Conservation (phyloP, 1,284 basidiomycete genomes). For the Neolentinus lepideus region DNA sequence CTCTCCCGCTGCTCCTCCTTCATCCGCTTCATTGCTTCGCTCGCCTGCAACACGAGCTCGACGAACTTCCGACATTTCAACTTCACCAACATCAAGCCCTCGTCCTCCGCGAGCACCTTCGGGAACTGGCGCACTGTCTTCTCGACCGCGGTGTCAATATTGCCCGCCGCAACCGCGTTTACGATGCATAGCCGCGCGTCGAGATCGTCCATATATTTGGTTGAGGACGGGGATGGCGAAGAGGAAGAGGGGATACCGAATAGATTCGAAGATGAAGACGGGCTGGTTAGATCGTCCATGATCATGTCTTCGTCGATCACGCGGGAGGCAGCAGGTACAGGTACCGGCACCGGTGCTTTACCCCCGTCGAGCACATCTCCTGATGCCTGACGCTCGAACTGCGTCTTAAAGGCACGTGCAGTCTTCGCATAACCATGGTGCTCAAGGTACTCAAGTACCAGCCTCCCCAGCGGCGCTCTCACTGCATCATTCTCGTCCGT, state of each 20-base stretch:
- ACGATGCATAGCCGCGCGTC: conserved; percentile 64
- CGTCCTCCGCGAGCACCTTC: conserved; percentile 54
- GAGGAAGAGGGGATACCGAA: background rate
- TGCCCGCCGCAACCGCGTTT: conserved; percentile 57
- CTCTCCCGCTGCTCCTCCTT: conserved; percentile 26
- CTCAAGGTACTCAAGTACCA: conserved; percentile 73
- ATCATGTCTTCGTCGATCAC: conserved; percentile 14
- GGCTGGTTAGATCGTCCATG: conserved; percentile 14
- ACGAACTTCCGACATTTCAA: conserved; percentile 77
- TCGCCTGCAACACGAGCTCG: conserved; percentile 65
- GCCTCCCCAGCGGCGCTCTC: conserved; percentile 47
- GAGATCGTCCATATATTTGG: conserved; percentile 36
- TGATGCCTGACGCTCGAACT: conserved; percentile 17
- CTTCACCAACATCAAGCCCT: conserved; percentile 66
- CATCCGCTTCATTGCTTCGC: conserved; percentile 56
- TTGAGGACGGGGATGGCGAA: conserved; percentile 2
- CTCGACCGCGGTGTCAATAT: conserved; percentile 63
- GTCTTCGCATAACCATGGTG: conserved; percentile 76
- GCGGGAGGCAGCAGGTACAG: conserved; percentile 5
- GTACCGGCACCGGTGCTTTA: background rate
- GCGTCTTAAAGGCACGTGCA: conserved; percentile 55
- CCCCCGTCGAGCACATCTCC: background rate
- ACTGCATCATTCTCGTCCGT: conserved; percentile 19
- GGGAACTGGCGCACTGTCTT: conserved; percentile 51
- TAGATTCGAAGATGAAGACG: conserved; percentile 7